Conservation (phyloP, 352 stramenopile genomes). For the Phytophthora boehmeriae region DNA sequence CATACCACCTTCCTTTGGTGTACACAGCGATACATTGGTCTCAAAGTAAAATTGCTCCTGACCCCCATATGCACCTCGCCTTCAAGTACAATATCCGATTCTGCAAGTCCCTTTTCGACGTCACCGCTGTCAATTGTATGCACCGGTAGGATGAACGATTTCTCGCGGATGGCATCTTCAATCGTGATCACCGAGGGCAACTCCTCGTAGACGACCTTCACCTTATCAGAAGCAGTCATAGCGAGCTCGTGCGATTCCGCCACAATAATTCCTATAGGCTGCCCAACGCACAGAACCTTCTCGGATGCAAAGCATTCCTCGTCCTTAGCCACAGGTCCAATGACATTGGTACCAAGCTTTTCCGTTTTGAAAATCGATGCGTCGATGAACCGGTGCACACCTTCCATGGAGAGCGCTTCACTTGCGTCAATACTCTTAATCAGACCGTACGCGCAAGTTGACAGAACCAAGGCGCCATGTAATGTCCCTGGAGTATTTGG, state of each 20-base stretch:
- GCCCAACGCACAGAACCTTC: conserved; percentile 76
- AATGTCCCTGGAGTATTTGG: conserved; percentile 85
- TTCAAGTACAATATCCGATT: conserved; percentile 80
- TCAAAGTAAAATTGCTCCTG: conserved; percentile 98
- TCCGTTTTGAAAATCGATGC: conserved; percentile 70
- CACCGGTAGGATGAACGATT: conserved; percentile 89
- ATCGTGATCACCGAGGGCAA: conserved; percentile 93
- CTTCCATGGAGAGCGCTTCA: conserved; percentile 82
- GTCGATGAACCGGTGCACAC: conserved; percentile 90
- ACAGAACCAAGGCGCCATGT: conserved; percentile 93
- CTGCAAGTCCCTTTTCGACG: conserved; percentile 65
- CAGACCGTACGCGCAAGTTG: conserved; percentile 72
- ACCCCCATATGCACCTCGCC: conserved; percentile 91
- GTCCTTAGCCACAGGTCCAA: conserved; percentile 84
- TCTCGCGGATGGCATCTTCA: conserved; percentile 92
- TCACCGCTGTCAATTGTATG: conserved; percentile 90
- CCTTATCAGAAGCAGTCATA: conserved; percentile 75
- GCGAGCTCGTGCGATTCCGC: conserved; percentile 84
- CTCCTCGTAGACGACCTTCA: conserved; percentile 91
- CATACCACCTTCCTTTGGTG: conserved; percentile 88
- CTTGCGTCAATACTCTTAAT: conserved; percentile 90
- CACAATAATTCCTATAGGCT: conserved; percentile 85
- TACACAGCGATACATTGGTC: conserved; percentile 86
- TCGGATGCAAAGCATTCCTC: conserved; percentile 87
- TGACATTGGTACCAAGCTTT: conserved; percentile 73